Evolutionary conservation across 2,329 filamentous ascomycete genomes (phyloP), one percentile per base, ranked within the genome.

Genomic region (Fusarium coicis): DNA sequence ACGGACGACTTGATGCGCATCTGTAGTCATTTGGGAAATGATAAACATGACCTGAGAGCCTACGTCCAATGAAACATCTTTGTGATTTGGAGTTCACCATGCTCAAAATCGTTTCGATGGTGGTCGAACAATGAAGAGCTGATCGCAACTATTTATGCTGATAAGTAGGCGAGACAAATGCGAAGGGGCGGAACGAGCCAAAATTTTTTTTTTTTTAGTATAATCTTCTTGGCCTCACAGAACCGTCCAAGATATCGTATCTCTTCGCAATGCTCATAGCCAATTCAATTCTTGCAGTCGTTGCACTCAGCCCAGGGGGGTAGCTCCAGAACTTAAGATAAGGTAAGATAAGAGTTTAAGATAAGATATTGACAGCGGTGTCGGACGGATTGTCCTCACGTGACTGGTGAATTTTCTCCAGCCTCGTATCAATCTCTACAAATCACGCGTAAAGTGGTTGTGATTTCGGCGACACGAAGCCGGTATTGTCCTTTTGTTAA

Each of bases 401-500:
- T 69, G 59, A 70, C 44, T 23, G 3, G 28, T 2, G 18, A 44
- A n/a, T 54, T 34, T 70, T 70, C 46, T 47, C 37, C 26, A 47
- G 39, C 39, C 14, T 46, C 8, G 40, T 43, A n/a, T n/a, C 12
- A 57, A 47, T n/a, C 19, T 43, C 30, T 21, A 47, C 59, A 65
- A 70, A 58, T 54, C 58, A 69, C 65, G 26, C 36, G 58, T 58
- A 42, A 47, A 69, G 52, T 39, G 40, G 36, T 15, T 30, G 16
- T 30, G 16, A 30, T 21, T 23, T 32, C 32, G 26, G 21, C 7
- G 21, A 23, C 11, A 8, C 23, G 23, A 6, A 21, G 5, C 5
- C 6, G 2, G 5, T 16, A 34, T 26, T 18, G 1, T 3, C 28
- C 4, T 21, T 23, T 10, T 14, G 23, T 26, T 16, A 1, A 15